A percentile compares a stretch with the other conserved stretches of the same genome.
These are phyloP conservation scores for Penicillium corylophilum DNA, from an alignment of 2,329 filamentous ascomycete genomes.

Conservation along the genomic window DNA sequence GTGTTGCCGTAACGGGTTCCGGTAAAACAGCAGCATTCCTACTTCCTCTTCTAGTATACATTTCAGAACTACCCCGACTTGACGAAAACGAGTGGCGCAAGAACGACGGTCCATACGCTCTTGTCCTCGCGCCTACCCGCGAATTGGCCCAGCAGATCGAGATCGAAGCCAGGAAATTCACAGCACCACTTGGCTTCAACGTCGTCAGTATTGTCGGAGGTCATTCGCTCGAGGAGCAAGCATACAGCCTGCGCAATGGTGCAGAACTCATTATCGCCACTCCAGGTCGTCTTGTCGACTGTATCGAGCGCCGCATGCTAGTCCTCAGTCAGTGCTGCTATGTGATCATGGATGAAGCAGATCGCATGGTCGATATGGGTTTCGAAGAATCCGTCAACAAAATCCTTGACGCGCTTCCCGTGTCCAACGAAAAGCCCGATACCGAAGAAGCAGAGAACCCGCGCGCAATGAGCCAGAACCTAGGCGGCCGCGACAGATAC, in stretches of 20 bases:
- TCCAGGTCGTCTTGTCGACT: conserved; percentile 93
- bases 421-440: conserved; percentile 92
- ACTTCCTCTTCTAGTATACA: conserved; percentile 89
- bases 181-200: conserved; percentile 83
- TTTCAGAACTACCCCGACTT: conserved; percentile 81
- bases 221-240: conserved; percentile 90
- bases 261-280: conserved; percentile 99
- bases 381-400: conserved; percentile 98
- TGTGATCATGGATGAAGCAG: conserved; percentile 98
- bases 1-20: conserved; percentile 95
- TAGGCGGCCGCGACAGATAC: conserved; percentile 76
- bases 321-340: conserved; percentile 97
- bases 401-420: conserved; percentile 90
- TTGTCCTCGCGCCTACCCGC: conserved; percentile 93
- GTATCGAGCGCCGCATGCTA: conserved; percentile 86
- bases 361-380: conserved; percentile 97
- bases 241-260: conserved; percentile 83
- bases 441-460: conserved; percentile 86
- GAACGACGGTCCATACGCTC: conserved; percentile 94
- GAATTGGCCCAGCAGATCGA: conserved; percentile 98
- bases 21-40: conserved; percentile 97
- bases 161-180: conserved; percentile 88
- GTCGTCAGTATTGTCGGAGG: conserved; percentile 98
- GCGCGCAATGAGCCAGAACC: conserved; percentile 75
- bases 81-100: conserved; percentile 79